Conservation (phyloP, 2,329 filamentous ascomycete species). For the Exserohilum turcica region DNA sequence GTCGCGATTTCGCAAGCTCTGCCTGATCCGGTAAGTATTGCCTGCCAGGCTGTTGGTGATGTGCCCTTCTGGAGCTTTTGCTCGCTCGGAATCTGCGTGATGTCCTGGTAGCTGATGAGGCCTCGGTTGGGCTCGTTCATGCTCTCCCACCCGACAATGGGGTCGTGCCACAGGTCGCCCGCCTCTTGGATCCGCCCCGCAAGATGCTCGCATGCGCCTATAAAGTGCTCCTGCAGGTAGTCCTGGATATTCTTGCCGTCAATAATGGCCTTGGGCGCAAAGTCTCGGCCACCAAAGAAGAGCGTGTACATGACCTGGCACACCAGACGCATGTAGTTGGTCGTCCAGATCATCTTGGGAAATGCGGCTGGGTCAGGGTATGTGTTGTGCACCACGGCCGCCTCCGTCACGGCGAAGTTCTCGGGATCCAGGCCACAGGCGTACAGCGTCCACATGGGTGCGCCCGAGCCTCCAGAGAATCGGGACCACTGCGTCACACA, state of each 20-base stretch:
- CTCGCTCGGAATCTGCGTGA: constrained; percentile 80
- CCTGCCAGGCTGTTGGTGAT: constrained; percentile 91
- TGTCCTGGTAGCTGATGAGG: constrained; percentile 79
- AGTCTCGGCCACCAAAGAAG: constrained; percentile 89
- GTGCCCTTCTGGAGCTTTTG: constrained; percentile 93
- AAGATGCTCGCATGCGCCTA: constrained; percentile 78
- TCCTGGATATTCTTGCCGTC: constrained; percentile 96
- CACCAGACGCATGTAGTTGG: constrained; percentile 88
- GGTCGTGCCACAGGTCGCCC: constrained; percentile 81
- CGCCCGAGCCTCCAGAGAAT: constrained; percentile 91
- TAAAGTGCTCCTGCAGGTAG: constrained; percentile 85
- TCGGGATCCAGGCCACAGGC: constrained; percentile 89
- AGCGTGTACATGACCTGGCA: constrained; percentile 91
- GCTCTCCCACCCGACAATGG: constrained; percentile 94
- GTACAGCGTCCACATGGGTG: constrained; percentile 97
- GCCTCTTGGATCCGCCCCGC: constrained; percentile 86
- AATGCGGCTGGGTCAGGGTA: constrained; percentile 83
- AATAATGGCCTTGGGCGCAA: constrained; percentile 94
- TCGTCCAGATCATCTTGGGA: constrained; percentile 99
- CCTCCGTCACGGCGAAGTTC: constrained; percentile 83
- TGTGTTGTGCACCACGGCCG: constrained; percentile 92
- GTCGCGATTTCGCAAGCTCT: constrained; percentile 86
- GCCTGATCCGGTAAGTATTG: constrained; percentile 88
- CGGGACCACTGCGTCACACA: constrained; percentile 74
- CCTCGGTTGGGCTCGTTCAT: constrained; percentile 95